Evolutionary conservation across 2,329 filamentous ascomycete genomes (phyloP).

Genomic region (Aspergillus cejpii): DNA sequence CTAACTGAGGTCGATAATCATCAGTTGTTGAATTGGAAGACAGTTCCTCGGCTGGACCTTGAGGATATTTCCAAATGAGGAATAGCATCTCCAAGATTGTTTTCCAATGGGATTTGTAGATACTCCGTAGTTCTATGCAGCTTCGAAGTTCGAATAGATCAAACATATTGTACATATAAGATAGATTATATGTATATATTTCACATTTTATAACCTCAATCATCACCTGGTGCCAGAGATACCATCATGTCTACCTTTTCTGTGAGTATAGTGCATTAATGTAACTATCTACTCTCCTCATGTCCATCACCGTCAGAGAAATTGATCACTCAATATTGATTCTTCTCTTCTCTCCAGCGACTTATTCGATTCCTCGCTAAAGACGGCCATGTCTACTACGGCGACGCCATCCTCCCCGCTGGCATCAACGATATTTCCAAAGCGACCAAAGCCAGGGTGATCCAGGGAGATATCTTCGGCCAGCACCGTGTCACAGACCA

Average conservation of each 20-base stretch:
- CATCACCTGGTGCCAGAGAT: background rate
- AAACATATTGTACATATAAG: no score
- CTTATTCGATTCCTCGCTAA: slow-evolving; percentile 67
- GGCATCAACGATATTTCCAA: slow-evolving; percentile 56
- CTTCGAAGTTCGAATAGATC: background rate
- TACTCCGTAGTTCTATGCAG: no score
- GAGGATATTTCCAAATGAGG: background rate
- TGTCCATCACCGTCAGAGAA: background rate
- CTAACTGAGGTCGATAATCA: no score
- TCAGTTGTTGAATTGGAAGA: no score
- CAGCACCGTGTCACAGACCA: slow-evolving; percentile 58
- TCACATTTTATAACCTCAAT: slow-evolving; percentile 2
- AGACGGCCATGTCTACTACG: slow-evolving; percentile 64
- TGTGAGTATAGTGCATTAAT: slow-evolving; percentile 29
- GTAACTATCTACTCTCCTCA: background rate
- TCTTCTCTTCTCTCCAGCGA: slow-evolving; percentile 42
- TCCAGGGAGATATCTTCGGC: slow-evolving; percentile 61
- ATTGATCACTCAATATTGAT: background rate
- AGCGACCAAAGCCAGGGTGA: slow-evolving; percentile 55
- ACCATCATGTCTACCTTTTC: slow-evolving; percentile 43
- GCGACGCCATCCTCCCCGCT: slow-evolving; percentile 62
- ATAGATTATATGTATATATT: no score
- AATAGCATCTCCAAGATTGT: background rate
- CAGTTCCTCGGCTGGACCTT: background rate
- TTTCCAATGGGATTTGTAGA: no score